Evolutionary conservation across 495 filamentous ascomycete species (phyloP).

Genomic region (Letharia lupina): DNA sequence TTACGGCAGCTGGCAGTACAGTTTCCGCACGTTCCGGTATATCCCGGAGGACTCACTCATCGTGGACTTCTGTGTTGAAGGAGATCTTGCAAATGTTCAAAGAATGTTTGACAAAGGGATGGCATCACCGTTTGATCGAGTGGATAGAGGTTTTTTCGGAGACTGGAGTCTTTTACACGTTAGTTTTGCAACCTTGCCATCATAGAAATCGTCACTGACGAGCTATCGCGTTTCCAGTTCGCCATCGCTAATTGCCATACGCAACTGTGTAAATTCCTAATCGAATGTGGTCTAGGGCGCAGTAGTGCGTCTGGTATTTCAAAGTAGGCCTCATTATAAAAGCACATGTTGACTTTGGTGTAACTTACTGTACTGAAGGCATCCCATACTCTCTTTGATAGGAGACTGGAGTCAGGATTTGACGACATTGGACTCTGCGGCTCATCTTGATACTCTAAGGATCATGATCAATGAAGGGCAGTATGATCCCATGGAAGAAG

Average conservation of each 20-base stretch:
- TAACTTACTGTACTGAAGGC: background rate
- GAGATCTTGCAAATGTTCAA: conserved; percentile 21
- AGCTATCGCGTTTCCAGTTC: background rate
- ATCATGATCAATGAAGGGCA: background rate
- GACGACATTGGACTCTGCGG: background rate
- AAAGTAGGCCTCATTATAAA: background rate
- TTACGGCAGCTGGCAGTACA: background rate
- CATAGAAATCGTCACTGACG: background rate
- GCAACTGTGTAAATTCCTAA: background rate
- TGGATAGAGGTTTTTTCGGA: background rate
- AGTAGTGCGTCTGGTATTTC: background rate
- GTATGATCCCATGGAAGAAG: background rate
- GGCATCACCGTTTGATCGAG: conserved; percentile 21
- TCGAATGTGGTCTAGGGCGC: background rate
- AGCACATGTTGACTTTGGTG: background rate
- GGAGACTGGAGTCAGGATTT: background rate
- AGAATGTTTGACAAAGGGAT: conserved; percentile 19
- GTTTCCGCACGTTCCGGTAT: background rate
- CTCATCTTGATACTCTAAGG: background rate
- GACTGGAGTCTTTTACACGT: conserved; percentile 1
- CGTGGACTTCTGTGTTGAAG: conserved; percentile 22
- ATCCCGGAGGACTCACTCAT: conserved; percentile 11
- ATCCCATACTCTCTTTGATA: background rate
- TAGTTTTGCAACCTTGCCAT: background rate
- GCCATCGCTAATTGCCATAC: background rate